Conservation (phyloP, 345 rosid species). For the Populus alba region DNA sequence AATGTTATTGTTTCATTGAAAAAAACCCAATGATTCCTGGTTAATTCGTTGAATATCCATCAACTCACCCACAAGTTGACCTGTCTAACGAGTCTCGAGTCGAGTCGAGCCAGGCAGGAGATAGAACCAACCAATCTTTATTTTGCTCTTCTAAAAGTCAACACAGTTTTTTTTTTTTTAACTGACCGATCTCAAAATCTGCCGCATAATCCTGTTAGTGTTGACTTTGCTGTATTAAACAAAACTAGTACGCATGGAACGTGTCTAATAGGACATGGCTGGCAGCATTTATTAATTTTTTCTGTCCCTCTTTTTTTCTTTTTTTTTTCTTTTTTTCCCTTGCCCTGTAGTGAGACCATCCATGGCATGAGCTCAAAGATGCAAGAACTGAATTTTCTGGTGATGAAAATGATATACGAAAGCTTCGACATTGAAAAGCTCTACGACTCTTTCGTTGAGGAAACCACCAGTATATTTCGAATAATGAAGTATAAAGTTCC, state of each 20-base stretch:
- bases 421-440: conserved; percentile 37
- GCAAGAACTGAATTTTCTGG: conserved; percentile 30
- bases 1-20: too few relatives aligned
- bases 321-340: neutral
- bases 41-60: too few relatives aligned
- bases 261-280: neutral
- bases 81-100: too few relatives aligned
- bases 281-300: neutral
- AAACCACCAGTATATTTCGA: conserved; percentile 24
- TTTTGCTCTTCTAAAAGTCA: neutral
- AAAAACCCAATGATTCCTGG: too few relatives aligned
- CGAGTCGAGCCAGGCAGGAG: too few relatives aligned
- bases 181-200: neutral
- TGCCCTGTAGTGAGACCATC: conserved; percentile 26
- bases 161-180: neutral
- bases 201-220: neutral
- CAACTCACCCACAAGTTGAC: too few relatives aligned
- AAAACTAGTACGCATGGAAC: neutral
- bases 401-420: conserved; percentile 44
- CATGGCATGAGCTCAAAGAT: conserved; percentile 32
- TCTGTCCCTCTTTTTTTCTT: neutral
- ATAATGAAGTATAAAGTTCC: conserved; percentile 42
- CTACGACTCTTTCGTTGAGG: conserved; percentile 19
- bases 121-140: neutral
- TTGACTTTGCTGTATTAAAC: neutral